Conservation (phyloP, 2,329 filamentous ascomycete species). For the Colletotrichum kahawae region DNA sequence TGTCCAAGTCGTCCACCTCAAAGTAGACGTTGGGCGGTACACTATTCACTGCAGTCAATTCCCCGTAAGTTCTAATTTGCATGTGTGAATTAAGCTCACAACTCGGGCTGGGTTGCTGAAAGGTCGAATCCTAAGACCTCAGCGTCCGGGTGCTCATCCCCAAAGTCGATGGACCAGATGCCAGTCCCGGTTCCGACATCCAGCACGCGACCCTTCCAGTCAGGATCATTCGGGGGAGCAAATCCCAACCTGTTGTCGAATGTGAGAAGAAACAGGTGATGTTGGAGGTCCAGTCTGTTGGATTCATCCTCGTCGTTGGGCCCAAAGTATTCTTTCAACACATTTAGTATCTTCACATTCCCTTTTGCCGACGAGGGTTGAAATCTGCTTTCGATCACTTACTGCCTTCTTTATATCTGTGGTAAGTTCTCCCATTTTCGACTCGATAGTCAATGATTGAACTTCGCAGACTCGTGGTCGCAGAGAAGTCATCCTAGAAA, state of each 20-base stretch:
- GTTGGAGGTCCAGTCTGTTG: conserved; percentile 39
- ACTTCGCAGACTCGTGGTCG: conserved; percentile 27
- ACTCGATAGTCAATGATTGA: conserved; percentile 39
- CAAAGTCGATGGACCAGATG: conserved; percentile 37
- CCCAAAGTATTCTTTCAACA: background rate
- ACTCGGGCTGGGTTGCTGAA: conserved; percentile 43
- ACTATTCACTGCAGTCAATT: background rate
- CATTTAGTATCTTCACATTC: background rate
- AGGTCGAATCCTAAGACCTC: conserved; percentile 44
- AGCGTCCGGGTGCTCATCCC: conserved; percentile 33
- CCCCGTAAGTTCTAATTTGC: background rate
- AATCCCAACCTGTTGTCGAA: conserved; percentile 33
- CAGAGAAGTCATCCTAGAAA: background rate
- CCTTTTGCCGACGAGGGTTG: too few relatives aligned
- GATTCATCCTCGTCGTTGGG: conserved; percentile 29
- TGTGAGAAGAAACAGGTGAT: conserved; percentile 37
- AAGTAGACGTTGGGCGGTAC: conserved; percentile 51
- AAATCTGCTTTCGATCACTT: background rate
- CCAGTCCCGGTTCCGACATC: conserved; percentile 38
- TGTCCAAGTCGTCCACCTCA: conserved; percentile 40
- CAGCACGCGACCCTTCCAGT: conserved; percentile 26
- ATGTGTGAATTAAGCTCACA: conserved; percentile 26
- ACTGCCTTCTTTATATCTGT: conserved; percentile 27
- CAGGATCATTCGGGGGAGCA: conserved; percentile 25
- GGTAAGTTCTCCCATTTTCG: conserved; percentile 43